A percentile compares a stretch with the other conserved stretches of the same genome.
Conservation (phyloP, 2,329 filamentous ascomycete species). For the Scortechinia acanthostroma region DNA sequence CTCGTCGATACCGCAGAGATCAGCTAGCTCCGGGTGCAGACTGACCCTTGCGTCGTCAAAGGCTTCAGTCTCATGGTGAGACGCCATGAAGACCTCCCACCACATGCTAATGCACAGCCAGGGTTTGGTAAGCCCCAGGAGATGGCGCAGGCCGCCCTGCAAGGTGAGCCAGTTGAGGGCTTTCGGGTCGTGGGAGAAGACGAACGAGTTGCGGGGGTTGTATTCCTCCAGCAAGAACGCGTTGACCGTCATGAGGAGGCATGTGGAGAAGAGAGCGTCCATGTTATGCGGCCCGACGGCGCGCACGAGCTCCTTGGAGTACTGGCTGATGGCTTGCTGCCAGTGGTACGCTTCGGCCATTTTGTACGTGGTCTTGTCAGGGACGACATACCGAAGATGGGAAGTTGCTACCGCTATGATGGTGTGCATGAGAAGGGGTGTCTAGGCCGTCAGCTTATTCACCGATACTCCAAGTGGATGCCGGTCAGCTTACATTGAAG, state of each 20-base stretch:
- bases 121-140: background rate
- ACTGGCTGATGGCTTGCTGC: slow-evolving; percentile 21
- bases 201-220: slow-evolving; percentile 19
- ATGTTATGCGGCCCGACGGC: slow-evolving; percentile 19
- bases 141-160: slow-evolving; percentile 18
- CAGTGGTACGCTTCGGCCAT: slow-evolving; percentile 23
- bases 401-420: background rate
- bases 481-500: no score
- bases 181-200: slow-evolving; percentile 18
- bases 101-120: background rate
- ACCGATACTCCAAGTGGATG: no score
- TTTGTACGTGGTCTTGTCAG: slow-evolving; percentile 13
- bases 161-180: slow-evolving; percentile 23
- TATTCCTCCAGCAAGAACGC: slow-evolving; percentile 19
- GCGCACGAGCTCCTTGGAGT: slow-evolving; percentile 17
- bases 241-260: slow-evolving; percentile 22
- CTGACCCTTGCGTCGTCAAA: background rate
- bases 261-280: slow-evolving; percentile 23
- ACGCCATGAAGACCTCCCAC: background rate
- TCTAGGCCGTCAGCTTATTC: no score
- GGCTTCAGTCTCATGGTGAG: background rate
- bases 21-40: background rate
- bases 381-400: slow-evolving; percentile 16
- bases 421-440: background rate
- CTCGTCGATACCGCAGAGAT: slow-evolving; percentile 9